These are phyloP conservation scores for Melaleuca quinquenervia DNA, from an alignment of 345 rosid genomes.

Conservation along the genomic window DNA sequence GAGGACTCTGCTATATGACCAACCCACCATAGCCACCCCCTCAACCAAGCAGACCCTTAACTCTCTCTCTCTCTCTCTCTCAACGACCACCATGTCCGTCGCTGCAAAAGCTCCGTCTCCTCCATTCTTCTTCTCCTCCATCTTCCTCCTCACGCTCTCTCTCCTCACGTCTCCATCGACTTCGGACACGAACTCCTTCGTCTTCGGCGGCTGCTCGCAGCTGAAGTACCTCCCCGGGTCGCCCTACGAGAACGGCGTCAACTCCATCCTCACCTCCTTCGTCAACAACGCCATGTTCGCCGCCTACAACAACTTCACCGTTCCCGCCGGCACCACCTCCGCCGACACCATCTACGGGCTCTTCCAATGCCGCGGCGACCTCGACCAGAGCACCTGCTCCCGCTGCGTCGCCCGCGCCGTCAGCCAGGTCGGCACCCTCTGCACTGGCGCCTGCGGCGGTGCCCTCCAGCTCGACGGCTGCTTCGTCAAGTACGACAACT, in stretches of 20 bases:
- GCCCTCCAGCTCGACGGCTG: conserved; percentile 71
- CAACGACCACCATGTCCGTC: background rate
- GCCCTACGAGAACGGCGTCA: conserved; percentile 53
- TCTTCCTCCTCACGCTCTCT: conserved; percentile 1
- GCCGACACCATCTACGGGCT: conserved; percentile 52
- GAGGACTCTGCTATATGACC: background rate
- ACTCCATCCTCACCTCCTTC: conserved; percentile 71
- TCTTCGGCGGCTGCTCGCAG: conserved; percentile 68
- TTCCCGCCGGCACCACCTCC: conserved; percentile 39
- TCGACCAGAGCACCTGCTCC: conserved; percentile 43
- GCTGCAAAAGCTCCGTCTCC: background rate
- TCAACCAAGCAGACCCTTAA: background rate
- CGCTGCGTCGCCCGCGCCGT: conserved; percentile 64
- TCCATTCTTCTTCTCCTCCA: background rate
- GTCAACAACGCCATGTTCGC: conserved; percentile 56
- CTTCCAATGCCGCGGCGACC: conserved; percentile 90
- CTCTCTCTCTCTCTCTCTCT: background rate
- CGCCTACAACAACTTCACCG: conserved; percentile 31
- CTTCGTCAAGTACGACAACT: conserved; percentile 58
- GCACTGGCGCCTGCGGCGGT: conserved; percentile 49
- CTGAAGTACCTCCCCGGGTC: conserved; percentile 42
- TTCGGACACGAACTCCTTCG: conserved; percentile 38
- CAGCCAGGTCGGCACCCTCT: conserved; percentile 37
- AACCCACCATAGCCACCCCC: background rate
- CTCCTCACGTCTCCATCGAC: conserved; percentile 15